Evolutionary conservation across 2,329 filamentous ascomycete species (phyloP), one percentile per base, ranked within the genome.

Genomic region (Ophiostoma tasmaniense): DNA sequence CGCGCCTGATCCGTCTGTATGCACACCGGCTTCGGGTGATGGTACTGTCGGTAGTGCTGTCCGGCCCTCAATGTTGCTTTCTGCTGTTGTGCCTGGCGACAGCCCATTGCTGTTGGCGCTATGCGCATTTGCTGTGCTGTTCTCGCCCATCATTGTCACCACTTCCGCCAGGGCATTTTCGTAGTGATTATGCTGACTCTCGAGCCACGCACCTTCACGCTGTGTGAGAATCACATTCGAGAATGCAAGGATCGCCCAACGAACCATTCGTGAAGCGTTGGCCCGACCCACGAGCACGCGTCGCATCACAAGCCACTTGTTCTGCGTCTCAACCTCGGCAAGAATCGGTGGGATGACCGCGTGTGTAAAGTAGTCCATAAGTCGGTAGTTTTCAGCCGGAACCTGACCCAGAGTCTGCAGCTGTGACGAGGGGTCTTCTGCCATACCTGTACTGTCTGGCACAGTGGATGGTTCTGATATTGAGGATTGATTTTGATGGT

Each of bases 321-420:
- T 82, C 68, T 82, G 80, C 7, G 81, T 82, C 72, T 85, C 84
- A 0, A 85, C 81, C 65, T 84, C 81, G 22, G 81, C 80, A 3
- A 85, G 78, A 35, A 85, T 84, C 0, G 82, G 83, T 6, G 83
- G 82, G n/a, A 81, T 81, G 20, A 82, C 79, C 2, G 82, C 80
- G 55, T 78, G 78, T 22, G 80, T 75, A 69, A 85, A 85, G 68
- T 82, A 83, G 61, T 83, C 80, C 70, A 84, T 77, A 1, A 84
- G 74, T 14, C 76, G 74, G 52, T 77, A 75, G 64, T 79, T 77
- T 55, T 79, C 77, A 0, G 77, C 22, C 3, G 67, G 45, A 3
- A 42, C 67, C 14, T 67, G 52, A 72, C 42, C 67, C 6, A 62
- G 50, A n/a, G 33, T 39, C 7, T 62, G 67, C n/a, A 42, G 45